phyloP scores from a whole-genome alignment of 192 early-diverging fungal genomes.

The Coemansia sp. region DNA sequence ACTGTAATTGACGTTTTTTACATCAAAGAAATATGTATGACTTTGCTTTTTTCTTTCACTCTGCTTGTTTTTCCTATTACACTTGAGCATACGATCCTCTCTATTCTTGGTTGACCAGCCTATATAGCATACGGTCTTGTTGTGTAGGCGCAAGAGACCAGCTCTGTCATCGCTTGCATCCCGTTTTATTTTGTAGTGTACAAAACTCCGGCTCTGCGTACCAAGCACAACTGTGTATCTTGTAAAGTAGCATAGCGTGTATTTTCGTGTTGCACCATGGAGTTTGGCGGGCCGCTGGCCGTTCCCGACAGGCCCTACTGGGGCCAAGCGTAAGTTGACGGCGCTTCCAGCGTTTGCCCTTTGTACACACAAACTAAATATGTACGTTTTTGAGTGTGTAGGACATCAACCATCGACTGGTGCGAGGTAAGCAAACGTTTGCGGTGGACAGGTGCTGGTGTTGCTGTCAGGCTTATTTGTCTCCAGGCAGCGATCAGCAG shows the following conservation, averaged over 20 bases:
- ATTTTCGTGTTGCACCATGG: slow-evolving; percentile 11
- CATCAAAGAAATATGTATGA: neutral
- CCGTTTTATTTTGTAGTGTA: neutral
- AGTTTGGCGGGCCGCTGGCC: slow-evolving; percentile 13
- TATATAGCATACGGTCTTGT: neutral
- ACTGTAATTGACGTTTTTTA: neutral
- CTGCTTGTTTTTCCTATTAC: neutral
- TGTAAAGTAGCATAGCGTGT: neutral
- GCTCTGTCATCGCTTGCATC: too few relatives aligned
- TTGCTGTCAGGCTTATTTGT: too few relatives aligned
- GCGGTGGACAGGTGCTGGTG: too few relatives aligned
- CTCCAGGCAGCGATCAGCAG: too few relatives aligned
- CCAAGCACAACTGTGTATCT: neutral
- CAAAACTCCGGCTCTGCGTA: neutral
- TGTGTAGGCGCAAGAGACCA: neutral
- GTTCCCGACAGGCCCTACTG: slow-evolving; percentile 24
- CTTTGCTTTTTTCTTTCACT: neutral
- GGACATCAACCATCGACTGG: slow-evolving; percentile 69
- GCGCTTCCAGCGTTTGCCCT: neutral
- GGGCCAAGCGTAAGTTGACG: slow-evolving; percentile 60
- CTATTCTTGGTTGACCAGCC: neutral
- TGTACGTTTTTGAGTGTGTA: slow-evolving; percentile 10
- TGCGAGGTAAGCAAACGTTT: slow-evolving; percentile 59
- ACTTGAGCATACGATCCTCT: neutral
- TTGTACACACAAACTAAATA: neutral